These are phyloP conservation scores for Fusarium hainanense DNA, from an alignment of 2,329 filamentous ascomycete species.

Conservation along the genomic window DNA sequence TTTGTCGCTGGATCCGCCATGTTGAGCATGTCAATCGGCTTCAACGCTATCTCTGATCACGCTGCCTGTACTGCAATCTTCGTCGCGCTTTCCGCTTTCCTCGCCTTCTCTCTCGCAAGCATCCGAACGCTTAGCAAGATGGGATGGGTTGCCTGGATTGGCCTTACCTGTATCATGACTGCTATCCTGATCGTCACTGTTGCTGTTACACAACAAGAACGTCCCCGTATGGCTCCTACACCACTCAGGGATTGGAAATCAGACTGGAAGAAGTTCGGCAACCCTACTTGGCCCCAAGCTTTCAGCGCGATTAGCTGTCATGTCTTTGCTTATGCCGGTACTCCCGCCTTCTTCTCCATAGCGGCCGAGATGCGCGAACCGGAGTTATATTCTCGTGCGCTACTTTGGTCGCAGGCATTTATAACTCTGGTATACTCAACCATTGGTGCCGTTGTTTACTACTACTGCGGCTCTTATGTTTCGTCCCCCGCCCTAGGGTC, in stretches of 20 bases:
- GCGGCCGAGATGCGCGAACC: constrained; percentile 51
- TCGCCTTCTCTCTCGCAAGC: constrained; percentile 46
- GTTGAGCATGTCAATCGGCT: constrained; percentile 52
- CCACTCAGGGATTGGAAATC: constrained; percentile 37
- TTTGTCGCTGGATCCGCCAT: constrained; percentile 54
- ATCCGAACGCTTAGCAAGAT: constrained; percentile 48
- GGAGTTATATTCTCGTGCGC: constrained; percentile 42
- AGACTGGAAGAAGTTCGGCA: constrained; percentile 47
- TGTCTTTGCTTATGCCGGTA: constrained; percentile 54
- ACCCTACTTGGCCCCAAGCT: constrained; percentile 47
- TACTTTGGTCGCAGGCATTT: constrained; percentile 43
- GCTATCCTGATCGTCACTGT: constrained; percentile 46
- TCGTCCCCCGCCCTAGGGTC: constrained; percentile 60
- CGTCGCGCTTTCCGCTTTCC: constrained; percentile 49
- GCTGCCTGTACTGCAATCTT: constrained; percentile 55
- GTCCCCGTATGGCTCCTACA: constrained; percentile 42
- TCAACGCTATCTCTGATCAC: constrained; percentile 54
- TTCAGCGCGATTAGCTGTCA: constrained; percentile 48
- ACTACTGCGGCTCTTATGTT: constrained; percentile 58
- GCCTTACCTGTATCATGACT: constrained; percentile 46
- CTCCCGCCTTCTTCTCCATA: constrained; percentile 50
- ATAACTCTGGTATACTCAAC: constrained; percentile 50
- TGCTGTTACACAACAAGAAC: constrained; percentile 48
- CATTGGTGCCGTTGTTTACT: constrained; percentile 56
- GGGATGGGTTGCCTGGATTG: constrained; percentile 49